Evolutionary conservation across 169 alveolate species (phyloP), one percentile per base, ranked within the genome.

Genomic region (Amoebophrya sp.): DNA sequence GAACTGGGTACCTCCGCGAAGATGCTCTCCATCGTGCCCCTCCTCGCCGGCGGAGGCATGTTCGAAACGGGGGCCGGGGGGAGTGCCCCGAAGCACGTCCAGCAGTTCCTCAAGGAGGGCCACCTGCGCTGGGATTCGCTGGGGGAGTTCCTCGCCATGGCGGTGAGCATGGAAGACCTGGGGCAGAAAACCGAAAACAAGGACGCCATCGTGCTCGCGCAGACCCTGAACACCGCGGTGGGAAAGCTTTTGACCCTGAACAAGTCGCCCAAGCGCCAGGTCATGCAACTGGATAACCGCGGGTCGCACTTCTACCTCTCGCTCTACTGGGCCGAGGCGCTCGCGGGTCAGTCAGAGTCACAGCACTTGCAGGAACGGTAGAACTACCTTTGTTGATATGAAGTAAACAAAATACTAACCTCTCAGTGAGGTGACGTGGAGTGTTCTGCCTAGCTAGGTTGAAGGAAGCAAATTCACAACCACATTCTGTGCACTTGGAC

Each of bases 111-210:
- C 29, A 47, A 47, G 66, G 66, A 47, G 18, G 66, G 66, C 18
- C 66, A 47, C 18, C 18, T 47, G 18, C 66, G 66, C 7, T 66
- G 88, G 88, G 88, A 66, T 25, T 66, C 88, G 88, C 88, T 66
- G n/a, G 88, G 88, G 7, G 88, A 66, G 88, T 66, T 66, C 88
- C 88, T 66, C 88, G 88, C 88, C 7, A 66, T 66, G 88, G 88
- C 88, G 88, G 88, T 66, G 38, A 7, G 3, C 39, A 25, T 7
- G 88, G 88, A 66, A 25, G 88, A 14, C 88, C 35, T 66, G 38
- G 88, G 88, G 39, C 1, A 7, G 39, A 66, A 25, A 25, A 66
- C 88, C 66, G 66, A 66, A 66, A 66, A 66, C 88, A 7, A 0
- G 39, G 88, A 7, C 10, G 38, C 88, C 18, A 14, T 25, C 88